phyloP scores from a whole-genome alignment of 805 yeast genomes.

The Hanseniaspora lindneri region DNA sequence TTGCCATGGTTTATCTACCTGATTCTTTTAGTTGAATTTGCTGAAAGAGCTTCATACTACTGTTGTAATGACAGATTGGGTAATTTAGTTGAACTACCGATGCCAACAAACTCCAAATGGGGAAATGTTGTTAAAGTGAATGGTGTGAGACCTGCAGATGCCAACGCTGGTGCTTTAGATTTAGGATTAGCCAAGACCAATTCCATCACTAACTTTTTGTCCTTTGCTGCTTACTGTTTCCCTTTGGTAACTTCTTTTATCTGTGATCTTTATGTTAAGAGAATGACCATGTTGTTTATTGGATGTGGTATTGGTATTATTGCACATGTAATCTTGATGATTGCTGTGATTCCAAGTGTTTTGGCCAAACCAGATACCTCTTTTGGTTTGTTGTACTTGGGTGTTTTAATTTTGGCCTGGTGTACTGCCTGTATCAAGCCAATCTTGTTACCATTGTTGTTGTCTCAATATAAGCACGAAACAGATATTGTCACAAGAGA shows the following conservation, averaged over 20 bases:
- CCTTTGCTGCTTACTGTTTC: constrained; percentile 71
- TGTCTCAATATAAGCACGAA: constrained; percentile 64
- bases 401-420: constrained; percentile 45
- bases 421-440: constrained; percentile 78
- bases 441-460: constrained; percentile 49
- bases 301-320: constrained; percentile 48
- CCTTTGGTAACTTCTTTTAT: constrained; percentile 67
- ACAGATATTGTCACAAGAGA: constrained; percentile 47
- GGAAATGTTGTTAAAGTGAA: constrained; percentile 17
- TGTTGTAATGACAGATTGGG: constrained; percentile 67
- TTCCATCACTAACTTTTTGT: constrained; percentile 61
- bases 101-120: constrained; percentile 32
- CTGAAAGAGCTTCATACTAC: constrained; percentile 72
- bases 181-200: constrained; percentile 54
- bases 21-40: constrained; percentile 57
- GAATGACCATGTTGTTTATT: constrained; percentile 52
- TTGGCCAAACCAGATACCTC: constrained; percentile 40
- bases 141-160: constrained; percentile 21
- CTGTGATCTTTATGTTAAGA: constrained; percentile 66
- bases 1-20: constrained; percentile 41
- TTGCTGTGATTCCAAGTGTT: constrained; percentile 53
- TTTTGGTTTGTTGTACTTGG: constrained; percentile 45
- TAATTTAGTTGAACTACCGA: constrained; percentile 57
- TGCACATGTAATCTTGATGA: constrained; percentile 53
- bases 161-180: constrained; percentile 42